Evolutionary conservation across 345 rosid genomes (phyloP).

Genomic region (Abelmoschus esculentus): DNA sequence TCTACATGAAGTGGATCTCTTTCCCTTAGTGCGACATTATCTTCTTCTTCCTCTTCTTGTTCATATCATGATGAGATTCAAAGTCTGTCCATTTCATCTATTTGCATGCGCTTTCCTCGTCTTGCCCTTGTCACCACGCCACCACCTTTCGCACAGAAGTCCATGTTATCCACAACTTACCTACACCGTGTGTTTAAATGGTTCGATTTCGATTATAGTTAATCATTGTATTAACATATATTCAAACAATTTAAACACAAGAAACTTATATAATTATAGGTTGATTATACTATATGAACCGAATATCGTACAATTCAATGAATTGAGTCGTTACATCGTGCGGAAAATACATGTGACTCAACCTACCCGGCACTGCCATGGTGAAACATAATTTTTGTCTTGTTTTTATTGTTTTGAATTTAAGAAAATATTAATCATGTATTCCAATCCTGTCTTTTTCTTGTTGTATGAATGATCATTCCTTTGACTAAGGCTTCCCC

Average conservation of each 20-base stretch:
- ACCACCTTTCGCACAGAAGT: not conserved
- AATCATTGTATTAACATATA: too few species aligned
- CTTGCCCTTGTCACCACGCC: conserved; percentile 12
- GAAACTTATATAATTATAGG: too few species aligned
- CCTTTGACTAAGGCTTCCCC: conserved; percentile 8
- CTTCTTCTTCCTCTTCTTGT: not conserved
- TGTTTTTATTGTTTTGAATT: too few species aligned
- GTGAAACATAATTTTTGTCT: too few species aligned
- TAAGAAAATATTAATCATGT: conserved; percentile 3
- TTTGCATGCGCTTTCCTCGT: conserved; percentile 17
- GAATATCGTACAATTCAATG: too few species aligned
- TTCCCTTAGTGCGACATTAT: not conserved
- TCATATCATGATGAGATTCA: not conserved
- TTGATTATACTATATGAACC: too few species aligned
- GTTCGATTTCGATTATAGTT: too few species aligned
- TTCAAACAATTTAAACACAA: too few species aligned
- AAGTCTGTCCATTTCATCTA: conserved; percentile 6
- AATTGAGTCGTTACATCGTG: too few species aligned
- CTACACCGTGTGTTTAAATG: too few species aligned
- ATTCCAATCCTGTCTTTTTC: not conserved
- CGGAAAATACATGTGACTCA: too few species aligned
- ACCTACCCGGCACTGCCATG: too few species aligned
- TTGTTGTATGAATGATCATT: conserved; percentile 3
- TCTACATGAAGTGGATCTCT: not conserved
- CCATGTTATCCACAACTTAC: not conserved